Base-by-base conservation (phyloP, 371 early-diverging fungal species). In the Mucor plumbeus region DNA sequence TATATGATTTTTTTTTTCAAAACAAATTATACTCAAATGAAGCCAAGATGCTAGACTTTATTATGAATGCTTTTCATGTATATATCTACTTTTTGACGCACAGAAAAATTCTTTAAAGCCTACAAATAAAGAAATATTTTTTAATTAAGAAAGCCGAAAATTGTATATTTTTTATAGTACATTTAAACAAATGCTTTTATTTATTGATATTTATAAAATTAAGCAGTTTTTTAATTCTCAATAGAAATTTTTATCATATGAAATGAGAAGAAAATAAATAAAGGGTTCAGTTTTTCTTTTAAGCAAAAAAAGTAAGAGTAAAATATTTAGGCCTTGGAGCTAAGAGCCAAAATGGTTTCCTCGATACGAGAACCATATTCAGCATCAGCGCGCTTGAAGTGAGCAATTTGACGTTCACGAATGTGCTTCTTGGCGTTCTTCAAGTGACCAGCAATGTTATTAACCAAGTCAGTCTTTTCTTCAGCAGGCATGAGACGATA, bases 401-500 rank as follows among this genome's bases (percentile, higher is more conserved):
- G 86, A 60, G 81, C 84, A 47, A 92, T 76, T 79, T 92, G 91
- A 66, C 92, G 91, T 69, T 88, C 86, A 74, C 85, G 90, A 65
- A 93, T 89, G 74, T 86, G 86, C 61, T 75, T 72, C 71, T 92
- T 90, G 69, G 90, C 89, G 64, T 87, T 83, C 79, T 88, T 89
- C 73, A 93, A 79, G 65, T 86, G 83, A 54, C 86, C 87, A 63
- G 88, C 90, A 78, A 92, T 91, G 78, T 91, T 90, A 59, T 82
- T 80, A 56, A 91, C 82, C 73, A 91, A 78, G 43, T 88, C 83
- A 53, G 85, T 76, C 87, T 89, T 90, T 71, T 88, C 88, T 71
- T 87, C 83, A 44, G 78, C 75, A 59, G 85, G 71, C 81, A 88
- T 75, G 63, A 89, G 70, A 62, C 88, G 89, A 84, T 90, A 92